Evolutionary conservation across 2,329 filamentous ascomycete species (phyloP).

Genomic region (Paraphoma chrysanthemicola): DNA sequence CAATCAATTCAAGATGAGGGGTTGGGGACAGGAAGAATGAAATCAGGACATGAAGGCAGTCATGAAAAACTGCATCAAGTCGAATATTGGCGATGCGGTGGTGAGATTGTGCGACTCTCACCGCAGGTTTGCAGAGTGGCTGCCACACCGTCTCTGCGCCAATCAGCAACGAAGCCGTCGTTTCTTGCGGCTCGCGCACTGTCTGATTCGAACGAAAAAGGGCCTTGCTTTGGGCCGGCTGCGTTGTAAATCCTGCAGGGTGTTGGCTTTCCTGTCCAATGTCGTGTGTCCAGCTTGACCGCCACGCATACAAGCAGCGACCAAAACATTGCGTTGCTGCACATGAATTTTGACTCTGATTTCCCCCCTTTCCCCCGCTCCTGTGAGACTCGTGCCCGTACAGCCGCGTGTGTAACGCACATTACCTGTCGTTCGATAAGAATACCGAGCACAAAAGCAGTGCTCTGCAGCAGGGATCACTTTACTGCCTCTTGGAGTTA

Average conservation of each 20-base stretch:
- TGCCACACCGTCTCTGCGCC: slow-evolving; percentile 23
- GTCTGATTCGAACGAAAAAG: slow-evolving; percentile 25
- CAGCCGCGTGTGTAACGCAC: slow-evolving; percentile 17
- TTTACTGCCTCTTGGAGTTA: background rate
- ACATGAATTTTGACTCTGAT: slow-evolving; percentile 11
- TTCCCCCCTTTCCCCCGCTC: slow-evolving; percentile 18
- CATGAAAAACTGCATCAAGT: background rate
- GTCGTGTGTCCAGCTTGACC: slow-evolving; percentile 29
- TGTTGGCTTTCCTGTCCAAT: slow-evolving; percentile 15
- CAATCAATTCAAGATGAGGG: slow-evolving; percentile 6
- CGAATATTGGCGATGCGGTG: slow-evolving; percentile 2
- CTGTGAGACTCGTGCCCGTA: slow-evolving; percentile 20
- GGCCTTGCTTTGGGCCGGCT: slow-evolving; percentile 22
- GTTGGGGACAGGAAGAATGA: background rate
- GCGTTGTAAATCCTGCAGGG: slow-evolving; percentile 29
- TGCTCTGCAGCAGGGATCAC: slow-evolving; percentile 10
- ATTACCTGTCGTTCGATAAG: slow-evolving; percentile 10
- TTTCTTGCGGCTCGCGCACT: slow-evolving; percentile 20
- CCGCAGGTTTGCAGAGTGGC: slow-evolving; percentile 33
- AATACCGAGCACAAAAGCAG: slow-evolving; percentile 12
- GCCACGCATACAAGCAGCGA: slow-evolving; percentile 26
- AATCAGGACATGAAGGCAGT: background rate
- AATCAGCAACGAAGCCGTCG: slow-evolving; percentile 21
- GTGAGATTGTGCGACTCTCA: slow-evolving; percentile 30
- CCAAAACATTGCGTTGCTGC: slow-evolving; percentile 23